phyloP scores from a whole-genome alignment of 2,329 filamentous ascomycete species.

The Penicillium sp. region DNA sequence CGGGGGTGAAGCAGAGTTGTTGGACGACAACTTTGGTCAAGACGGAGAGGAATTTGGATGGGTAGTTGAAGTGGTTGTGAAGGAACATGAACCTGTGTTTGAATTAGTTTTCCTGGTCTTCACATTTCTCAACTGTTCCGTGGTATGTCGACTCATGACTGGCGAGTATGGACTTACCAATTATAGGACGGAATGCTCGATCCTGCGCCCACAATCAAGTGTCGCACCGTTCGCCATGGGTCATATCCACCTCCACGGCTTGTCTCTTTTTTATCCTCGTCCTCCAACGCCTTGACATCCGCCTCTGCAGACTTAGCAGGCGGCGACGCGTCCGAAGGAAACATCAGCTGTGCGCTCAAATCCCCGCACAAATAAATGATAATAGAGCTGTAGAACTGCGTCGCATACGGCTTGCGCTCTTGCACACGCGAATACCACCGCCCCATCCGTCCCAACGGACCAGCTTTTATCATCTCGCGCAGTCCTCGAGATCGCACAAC shows the following conservation, averaged over 20 bases:
- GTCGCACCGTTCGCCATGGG: conserved; percentile 66
- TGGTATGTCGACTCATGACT: not conserved
- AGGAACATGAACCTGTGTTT: conserved; percentile 72
- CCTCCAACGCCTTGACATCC: conserved; percentile 15
- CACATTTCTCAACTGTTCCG: not conserved
- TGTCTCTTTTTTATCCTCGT: conserved; percentile 36
- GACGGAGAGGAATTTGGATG: conserved; percentile 70
- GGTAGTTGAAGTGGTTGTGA: conserved; percentile 79
- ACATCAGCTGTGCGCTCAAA: conserved; percentile 72
- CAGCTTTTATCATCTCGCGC: conserved; percentile 32
- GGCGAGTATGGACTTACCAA: conserved; percentile 60
- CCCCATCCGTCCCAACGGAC: conserved; percentile 38
- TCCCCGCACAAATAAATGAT: conserved; percentile 80
- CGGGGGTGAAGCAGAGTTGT: conserved; percentile 76
- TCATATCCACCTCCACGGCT: conserved; percentile 55
- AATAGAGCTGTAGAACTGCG: conserved; percentile 74
- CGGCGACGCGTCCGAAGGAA: conserved; percentile 37
- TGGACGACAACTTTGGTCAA: conserved; percentile 77
- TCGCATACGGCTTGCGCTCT: conserved; percentile 70
- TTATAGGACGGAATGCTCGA: conserved; percentile 76
- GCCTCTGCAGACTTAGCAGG: conserved; percentile 45
- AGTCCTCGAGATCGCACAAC: conserved; percentile 26
- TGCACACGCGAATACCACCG: conserved; percentile 69
- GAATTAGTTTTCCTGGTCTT: not conserved
- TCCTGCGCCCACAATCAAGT: conserved; percentile 71